Base-by-base conservation (phyloP, 768 basidiomycete species). In the Suillus variegatus region DNA sequence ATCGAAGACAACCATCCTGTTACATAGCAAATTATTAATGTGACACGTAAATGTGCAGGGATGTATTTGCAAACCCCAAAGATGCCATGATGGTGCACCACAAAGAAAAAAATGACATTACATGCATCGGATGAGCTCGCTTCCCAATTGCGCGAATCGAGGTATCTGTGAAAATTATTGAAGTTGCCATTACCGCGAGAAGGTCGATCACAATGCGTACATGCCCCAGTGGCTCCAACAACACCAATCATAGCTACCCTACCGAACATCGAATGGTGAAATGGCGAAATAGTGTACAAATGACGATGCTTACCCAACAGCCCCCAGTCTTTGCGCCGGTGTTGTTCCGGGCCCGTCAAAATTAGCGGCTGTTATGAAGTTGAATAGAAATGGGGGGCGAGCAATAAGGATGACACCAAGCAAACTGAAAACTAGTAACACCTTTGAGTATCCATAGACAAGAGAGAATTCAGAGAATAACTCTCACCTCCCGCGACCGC, bases 341-440 rank as follows among this genome's bases (percentile, higher is more conserved):
- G 69, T 78, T 16, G 62, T 75, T 35, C 66, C 66, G 7, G 65
- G 58, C 16, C 51, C 61, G 14, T 54, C 62, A 18, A 14, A 16
- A 36, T 43, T 35, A 8, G 14, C 18, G 35, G 47, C 32, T 41
- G 64, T 60, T 4, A 54, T 35, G 61, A 65, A 61, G 3, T 89
- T 88, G 69, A 97, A 96, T 9, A 97, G 68, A 58, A 88, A 86
- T 1, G 82, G 78, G 0, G 95, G 95, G 41, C 92, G 82, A 9
- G 94, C 92, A 57, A 97, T 93, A 7, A 95, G 81, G 12, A 95
- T 73, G 10, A 94, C 93, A 0, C 94, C 95, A 9, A 84, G 46
- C 41, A 96, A 81, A 74, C 92, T 90, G 60, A 84, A 81, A 14
- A 90, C 86, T 85, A 69, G 22, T 46, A 32, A 57, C 40, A 54